These are phyloP conservation scores for Heliosperma pusillum DNA, from an alignment of 148 eudicot species.

Conservation along the genomic window DNA sequence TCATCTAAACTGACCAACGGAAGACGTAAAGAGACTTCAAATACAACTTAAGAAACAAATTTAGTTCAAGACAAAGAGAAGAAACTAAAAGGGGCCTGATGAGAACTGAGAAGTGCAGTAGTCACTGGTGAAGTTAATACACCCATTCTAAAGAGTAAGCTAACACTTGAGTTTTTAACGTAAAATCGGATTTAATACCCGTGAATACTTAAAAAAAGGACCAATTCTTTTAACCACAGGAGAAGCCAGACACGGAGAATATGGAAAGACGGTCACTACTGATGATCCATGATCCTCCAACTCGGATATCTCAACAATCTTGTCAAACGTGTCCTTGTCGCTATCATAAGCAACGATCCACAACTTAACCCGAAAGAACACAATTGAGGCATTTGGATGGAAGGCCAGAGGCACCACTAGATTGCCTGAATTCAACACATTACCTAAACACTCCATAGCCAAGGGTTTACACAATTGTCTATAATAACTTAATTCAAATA, in stretches of 20 bases:
- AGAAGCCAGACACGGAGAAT: neutral
- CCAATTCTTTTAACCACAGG: neutral
- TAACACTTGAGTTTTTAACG: too few relatives aligned
- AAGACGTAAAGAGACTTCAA: too few relatives aligned
- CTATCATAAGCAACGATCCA: conserved; percentile 7
- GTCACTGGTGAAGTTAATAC: too few relatives aligned
- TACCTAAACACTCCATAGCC: neutral
- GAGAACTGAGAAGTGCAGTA: too few relatives aligned
- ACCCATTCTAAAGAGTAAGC: too few relatives aligned
- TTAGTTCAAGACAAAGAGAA: too few relatives aligned
- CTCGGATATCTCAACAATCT: neutral
- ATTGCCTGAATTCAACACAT: neutral
- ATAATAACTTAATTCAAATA: neutral
- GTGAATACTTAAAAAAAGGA: too few relatives aligned
- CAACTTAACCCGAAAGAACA: conserved; percentile 4
- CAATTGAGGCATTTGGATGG: neutral
- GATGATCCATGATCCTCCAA: neutral
- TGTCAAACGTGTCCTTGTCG: neutral
- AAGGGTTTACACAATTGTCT: conserved; percentile 2
- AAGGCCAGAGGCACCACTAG: neutral
- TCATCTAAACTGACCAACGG: too few relatives aligned
- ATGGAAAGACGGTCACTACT: neutral
- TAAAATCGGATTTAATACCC: too few relatives aligned
- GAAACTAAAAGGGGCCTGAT: too few relatives aligned
- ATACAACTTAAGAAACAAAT: too few relatives aligned